A percentile compares a stretch with the other conserved stretches of the same genome.
Evolutionary conservation across 768 basidiomycete genomes (phyloP).

Genomic region (Calocera viscosa): DNA sequence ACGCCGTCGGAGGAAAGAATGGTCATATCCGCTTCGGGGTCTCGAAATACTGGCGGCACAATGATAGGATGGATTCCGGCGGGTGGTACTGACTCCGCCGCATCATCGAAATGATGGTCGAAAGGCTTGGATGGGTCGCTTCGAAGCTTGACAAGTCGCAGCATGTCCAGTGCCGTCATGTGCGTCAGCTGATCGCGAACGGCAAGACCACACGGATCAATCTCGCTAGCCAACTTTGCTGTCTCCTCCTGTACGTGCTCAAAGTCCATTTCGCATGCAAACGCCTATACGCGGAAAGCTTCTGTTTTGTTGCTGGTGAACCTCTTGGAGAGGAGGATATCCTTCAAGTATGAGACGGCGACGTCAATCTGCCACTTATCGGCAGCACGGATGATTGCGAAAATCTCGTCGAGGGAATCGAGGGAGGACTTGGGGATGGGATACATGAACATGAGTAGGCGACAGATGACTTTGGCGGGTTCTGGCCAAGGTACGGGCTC

Average conservation of each 20-base stretch:
- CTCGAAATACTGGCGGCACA: not conserved
- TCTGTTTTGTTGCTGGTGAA: not conserved
- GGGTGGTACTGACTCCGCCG: not conserved
- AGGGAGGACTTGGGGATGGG: not conserved
- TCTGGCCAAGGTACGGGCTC: not conserved
- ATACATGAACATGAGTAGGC: not conserved
- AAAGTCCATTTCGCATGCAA: not conserved
- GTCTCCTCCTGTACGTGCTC: not conserved
- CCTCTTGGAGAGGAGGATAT: not conserved
- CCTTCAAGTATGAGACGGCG: not conserved
- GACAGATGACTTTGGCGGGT: not conserved
- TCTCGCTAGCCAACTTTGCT: not conserved
- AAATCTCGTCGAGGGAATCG: not conserved
- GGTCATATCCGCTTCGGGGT: not conserved
- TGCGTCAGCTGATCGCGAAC: not conserved
- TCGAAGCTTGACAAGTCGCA: slow-evolving; percentile 2
- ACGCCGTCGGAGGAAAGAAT: not conserved
- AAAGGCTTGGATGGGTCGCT: not conserved
- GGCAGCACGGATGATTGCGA: not conserved
- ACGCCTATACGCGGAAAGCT: not conserved
- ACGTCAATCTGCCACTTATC: not conserved
- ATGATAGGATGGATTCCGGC: not conserved
- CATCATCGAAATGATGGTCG: not conserved
- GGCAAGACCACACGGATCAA: not conserved
- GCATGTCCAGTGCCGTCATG: not conserved